Evolutionary conservation across 805 yeast genomes (phyloP), one percentile per base, ranked within the genome.

Genomic region (Sugiyamaella americana): DNA sequence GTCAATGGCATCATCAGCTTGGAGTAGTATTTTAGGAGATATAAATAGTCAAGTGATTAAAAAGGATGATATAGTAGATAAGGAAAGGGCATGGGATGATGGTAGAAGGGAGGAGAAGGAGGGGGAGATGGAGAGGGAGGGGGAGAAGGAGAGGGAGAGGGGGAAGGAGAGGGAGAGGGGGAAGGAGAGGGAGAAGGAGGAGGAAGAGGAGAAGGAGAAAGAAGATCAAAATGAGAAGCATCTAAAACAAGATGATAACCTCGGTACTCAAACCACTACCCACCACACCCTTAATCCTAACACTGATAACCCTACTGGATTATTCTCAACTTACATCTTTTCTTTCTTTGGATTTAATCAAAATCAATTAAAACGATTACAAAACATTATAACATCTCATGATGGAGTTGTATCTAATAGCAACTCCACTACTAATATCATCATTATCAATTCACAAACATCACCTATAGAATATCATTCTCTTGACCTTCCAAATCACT

Each of bases 301-400:
- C 13, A 8, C 40, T 17, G n/a, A 36, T 44, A 17, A 39, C 20
- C 30, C 41, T 13, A 34, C 37, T 13, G 57, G 54, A 1, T 41
- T 82, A 2, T 77, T 82, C 49, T 40, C 54, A 11, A 72, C 70
- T 1, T 60, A 67, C 44, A 56, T 58, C 6, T 79, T 83, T 55
- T 52, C 64, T 8, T 57, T 74, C 6, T 57, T 61, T 13, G 77
- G 73, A 18, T 81, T 71, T 50, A 62, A 64, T 5, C 49, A 57
- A 1, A 58, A 61, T 5, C 74, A 79, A 56, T 49, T 52, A 3
- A 41, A 57, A 1, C 65, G 72, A 3, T 61, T 80, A 23, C 48
- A 53, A 2, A 66, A 64, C 24, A 74, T 76, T 0, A 70, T 80
- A 1, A 55, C 52, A 43, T 70, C 76, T 0, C 75, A 76, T 52